Evolutionary conservation across 73 alveolate genomes (phyloP).

Genomic region (Symbiodinium natans): DNA sequence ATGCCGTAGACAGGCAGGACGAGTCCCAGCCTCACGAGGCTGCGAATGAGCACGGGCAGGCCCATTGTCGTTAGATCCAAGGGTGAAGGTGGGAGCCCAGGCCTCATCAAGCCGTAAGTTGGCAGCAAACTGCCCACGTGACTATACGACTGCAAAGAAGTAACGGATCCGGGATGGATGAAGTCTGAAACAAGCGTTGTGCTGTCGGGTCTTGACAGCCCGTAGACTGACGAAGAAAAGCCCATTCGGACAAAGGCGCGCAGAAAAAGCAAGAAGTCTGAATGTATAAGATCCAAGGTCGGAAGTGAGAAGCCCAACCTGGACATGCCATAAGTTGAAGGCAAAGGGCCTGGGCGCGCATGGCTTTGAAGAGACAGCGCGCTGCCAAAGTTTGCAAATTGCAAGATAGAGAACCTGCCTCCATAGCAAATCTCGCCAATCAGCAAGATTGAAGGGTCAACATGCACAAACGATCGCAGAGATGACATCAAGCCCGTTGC

Average conservation of each 20-base stretch:
- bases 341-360: not conserved
- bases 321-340: slow-evolving; percentile 40
- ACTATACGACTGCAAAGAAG: not conserved
- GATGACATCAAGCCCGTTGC: slow-evolving; percentile 15
- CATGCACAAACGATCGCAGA: not conserved
- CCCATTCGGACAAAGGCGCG: not conserved
- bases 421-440: slow-evolving; percentile 82
- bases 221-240: not conserved
- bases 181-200: not conserved
- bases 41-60: not conserved
- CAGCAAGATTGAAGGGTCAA: slow-evolving; percentile 36
- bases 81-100: not conserved
- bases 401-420: slow-evolving; percentile 66
- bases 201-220: slow-evolving; percentile 19
- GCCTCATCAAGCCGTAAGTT: slow-evolving; percentile 24
- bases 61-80: not conserved
- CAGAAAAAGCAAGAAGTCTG: not conserved
- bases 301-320: not conserved
- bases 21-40: not conserved
- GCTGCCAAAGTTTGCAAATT: slow-evolving; percentile 82
- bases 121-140: not conserved
- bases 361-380: slow-evolving; percentile 8
- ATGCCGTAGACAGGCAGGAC: slow-evolving; percentile 10
- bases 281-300: not conserved
- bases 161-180: slow-evolving; percentile 3